Evolutionary conservation across 768 basidiomycete species (phyloP).

Genomic region (Cystofilobasidium capitatum): DNA sequence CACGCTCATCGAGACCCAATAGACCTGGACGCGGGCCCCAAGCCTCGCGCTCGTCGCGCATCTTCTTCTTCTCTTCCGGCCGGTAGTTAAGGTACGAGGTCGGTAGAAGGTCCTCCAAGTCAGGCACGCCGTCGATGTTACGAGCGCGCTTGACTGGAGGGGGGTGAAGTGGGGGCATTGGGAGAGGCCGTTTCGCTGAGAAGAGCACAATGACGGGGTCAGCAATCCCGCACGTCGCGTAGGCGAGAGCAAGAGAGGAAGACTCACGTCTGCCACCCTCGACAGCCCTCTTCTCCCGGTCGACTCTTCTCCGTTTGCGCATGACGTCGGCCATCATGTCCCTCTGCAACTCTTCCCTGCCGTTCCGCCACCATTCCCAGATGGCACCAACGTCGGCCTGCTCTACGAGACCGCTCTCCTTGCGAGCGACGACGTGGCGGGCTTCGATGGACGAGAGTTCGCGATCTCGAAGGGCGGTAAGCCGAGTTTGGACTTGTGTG

Average conservation of each 20-base stretch:
- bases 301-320: constrained; percentile 69
- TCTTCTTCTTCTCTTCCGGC: constrained; percentile 15
- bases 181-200: constrained; percentile 24
- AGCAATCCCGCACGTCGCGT: not conserved
- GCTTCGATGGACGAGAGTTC: constrained; percentile 69
- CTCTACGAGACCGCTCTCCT: constrained; percentile 53
- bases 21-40: constrained; percentile 24
- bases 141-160: not conserved
- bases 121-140: constrained; percentile 8
- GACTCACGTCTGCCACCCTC: constrained; percentile 62
- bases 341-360: constrained; percentile 68
- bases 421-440: constrained; percentile 59
- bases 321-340: constrained; percentile 85
- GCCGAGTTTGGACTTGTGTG: constrained; percentile 65
- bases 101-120: constrained; percentile 24
- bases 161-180: constrained; percentile 1
- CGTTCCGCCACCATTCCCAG: constrained; percentile 84
- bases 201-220: not conserved
- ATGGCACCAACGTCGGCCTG: constrained; percentile 62
- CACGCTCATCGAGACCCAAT: constrained; percentile 15
- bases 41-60: constrained; percentile 24
- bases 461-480: constrained; percentile 67
- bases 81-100: constrained; percentile 6
- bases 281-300: constrained; percentile 68
- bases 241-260: not conserved